These are phyloP conservation scores for Myxozyma geophila DNA, from an alignment of 805 yeast genomes.

Conservation along the genomic window DNA sequence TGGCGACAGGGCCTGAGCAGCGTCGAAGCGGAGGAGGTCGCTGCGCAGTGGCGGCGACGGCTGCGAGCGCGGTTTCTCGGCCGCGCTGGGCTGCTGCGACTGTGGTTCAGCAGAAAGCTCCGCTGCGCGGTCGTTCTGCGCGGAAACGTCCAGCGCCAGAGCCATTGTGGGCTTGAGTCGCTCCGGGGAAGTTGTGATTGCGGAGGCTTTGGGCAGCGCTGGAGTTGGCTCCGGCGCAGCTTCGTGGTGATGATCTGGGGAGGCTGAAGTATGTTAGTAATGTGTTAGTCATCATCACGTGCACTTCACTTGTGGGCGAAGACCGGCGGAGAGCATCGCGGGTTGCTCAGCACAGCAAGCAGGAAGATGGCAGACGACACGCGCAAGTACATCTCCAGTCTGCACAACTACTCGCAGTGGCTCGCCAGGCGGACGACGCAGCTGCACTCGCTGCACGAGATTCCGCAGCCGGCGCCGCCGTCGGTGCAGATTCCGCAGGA, in stretches of 20 bases:
- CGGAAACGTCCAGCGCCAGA: constrained; percentile 2
- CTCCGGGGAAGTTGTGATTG: background rate
- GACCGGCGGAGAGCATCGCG: background rate
- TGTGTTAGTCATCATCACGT: background rate
- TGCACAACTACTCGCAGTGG: constrained; percentile 51
- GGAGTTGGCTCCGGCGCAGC: too few relatives aligned
- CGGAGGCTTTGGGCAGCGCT: too few relatives aligned
- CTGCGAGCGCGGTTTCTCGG: constrained; percentile 4
- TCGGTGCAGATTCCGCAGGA: constrained; percentile 22
- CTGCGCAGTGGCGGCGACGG: constrained; percentile 9
- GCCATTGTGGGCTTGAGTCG: constrained; percentile 4
- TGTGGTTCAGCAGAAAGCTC: background rate
- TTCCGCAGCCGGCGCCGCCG: constrained; percentile 28
- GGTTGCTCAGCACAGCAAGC: background rate
- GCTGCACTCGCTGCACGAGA: constrained; percentile 72
- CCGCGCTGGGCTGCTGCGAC: background rate
- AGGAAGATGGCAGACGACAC: constrained; percentile 18
- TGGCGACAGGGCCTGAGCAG: background rate
- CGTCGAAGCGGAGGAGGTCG: constrained; percentile 6
- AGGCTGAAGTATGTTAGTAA: background rate
- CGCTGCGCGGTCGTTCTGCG: background rate
- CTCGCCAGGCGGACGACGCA: constrained; percentile 81
- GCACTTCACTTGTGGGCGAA: background rate
- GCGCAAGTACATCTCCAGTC: constrained; percentile 15
- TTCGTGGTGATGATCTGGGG: constrained; percentile 10